A percentile compares a stretch with the other conserved stretches of the same genome.
phyloP scores from a whole-genome alignment of 768 basidiomycete genomes.

The Trichaptum fuscoviolaceum region DNA sequence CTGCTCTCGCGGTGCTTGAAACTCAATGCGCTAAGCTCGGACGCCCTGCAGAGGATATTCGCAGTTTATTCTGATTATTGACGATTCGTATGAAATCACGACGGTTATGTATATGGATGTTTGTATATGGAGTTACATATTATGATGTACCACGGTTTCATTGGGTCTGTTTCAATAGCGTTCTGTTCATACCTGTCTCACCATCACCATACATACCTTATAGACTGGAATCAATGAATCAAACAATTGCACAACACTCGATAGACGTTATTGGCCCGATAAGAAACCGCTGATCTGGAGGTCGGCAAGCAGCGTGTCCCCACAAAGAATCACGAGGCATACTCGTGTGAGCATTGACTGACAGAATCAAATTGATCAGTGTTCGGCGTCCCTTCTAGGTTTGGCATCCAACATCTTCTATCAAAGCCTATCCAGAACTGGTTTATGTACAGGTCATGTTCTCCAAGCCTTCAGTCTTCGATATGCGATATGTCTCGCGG shows the following conservation, averaged over 20 bases:
- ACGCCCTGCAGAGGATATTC: conserved; percentile 46
- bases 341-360: neutral
- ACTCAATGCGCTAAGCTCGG: conserved; percentile 57
- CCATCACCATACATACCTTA: neutral
- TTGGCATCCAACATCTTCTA: neutral
- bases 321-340: neutral
- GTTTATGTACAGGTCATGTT: neutral
- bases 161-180: neutral
- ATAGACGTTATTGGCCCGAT: neutral
- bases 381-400: neutral
- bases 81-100: neutral
- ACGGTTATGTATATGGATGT: neutral
- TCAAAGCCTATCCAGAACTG: neutral
- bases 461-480: no score
- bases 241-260: neutral
- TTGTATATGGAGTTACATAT: neutral
- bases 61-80: conserved; percentile 27
- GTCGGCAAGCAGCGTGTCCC: neutral
- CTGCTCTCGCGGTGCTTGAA: conserved; percentile 71
- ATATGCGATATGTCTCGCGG: no score
- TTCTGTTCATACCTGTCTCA: neutral
- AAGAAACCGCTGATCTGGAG: neutral
- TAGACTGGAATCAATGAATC: neutral
- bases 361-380: neutral
- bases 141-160: neutral